Evolutionary conservation across 225 moss, liverwort and hornwort species (phyloP).

Genomic region (Asterella californica): DNA sequence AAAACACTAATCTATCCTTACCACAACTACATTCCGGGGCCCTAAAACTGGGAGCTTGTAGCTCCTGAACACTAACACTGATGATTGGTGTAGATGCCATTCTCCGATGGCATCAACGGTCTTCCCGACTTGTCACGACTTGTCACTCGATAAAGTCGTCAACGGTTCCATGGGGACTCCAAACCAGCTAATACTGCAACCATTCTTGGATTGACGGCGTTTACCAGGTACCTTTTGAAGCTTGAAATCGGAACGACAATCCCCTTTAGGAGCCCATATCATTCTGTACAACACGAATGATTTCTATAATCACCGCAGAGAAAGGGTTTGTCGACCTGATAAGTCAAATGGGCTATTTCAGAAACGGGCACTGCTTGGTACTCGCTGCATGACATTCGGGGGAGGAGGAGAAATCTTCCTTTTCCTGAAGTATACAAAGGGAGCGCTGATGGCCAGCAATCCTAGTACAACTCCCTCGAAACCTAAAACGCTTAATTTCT

Average conservation of each 20-base stretch:
- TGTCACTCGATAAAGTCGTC: background rate
- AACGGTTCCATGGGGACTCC: background rate
- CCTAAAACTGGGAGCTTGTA: background rate
- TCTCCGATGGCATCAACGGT: too few species aligned
- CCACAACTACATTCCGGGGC: background rate
- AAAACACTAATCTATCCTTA: background rate
- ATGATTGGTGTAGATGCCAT: background rate
- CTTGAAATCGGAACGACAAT: background rate
- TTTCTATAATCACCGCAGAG: background rate
- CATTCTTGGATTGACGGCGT: background rate
- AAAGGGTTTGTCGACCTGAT: background rate
- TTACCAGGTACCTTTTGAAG: background rate
- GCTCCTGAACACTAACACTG: background rate
- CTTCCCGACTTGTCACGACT: background rate
- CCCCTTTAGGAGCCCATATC: background rate
- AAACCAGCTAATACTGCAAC: too few species aligned
- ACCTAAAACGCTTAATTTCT: constrained; percentile 47
- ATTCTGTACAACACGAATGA: background rate
- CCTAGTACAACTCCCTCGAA: constrained; percentile 46
- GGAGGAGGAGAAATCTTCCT: constrained; percentile 14
- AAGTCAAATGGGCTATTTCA: constrained; percentile 7
- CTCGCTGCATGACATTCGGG: constrained; percentile 31
- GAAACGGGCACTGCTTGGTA: constrained; percentile 47
- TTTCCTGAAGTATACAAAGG: constrained; percentile 43
- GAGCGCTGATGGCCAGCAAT: constrained; percentile 36